A percentile compares a stretch with the other conserved stretches of the same genome.
Evolutionary conservation across 306 rosid species (phyloP).

Genomic region (Fragaria ananassa): DNA sequence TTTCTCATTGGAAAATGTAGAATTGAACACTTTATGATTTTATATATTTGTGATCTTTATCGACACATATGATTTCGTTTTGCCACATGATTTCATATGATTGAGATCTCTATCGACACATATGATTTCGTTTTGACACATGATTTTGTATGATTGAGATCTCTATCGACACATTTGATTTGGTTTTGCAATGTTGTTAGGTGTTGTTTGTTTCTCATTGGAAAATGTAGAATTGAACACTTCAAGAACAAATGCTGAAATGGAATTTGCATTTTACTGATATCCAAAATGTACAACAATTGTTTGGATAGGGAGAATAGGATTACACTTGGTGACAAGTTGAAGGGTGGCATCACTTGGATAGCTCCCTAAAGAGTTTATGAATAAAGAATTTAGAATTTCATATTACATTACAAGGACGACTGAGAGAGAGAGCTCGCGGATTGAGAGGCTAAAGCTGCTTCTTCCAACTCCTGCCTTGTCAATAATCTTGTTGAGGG

Average conservation of each 20-base stretch:
- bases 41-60: no score
- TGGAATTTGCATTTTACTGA: not conserved
- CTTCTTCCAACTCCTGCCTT: constrained; percentile 54
- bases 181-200: not conserved
- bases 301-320: not conserved
- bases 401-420: constrained; percentile 2
- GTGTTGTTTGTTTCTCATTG: not conserved
- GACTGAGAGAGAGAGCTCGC: constrained; percentile 2
- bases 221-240: not conserved
- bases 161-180: not conserved
- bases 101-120: no score
- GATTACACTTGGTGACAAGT: not conserved
- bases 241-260: not conserved
- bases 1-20: not conserved
- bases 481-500: constrained; percentile 60
- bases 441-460: constrained; percentile 22
- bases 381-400: not conserved
- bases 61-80: no score
- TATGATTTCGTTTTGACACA: no score
- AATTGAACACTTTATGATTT: no score
- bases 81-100: no score
- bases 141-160: not conserved
- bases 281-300: not conserved
- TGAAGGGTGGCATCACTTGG: not conserved
- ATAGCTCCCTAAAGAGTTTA: not conserved